These are phyloP conservation scores for Phytopythium cucurbitacearum DNA, from an alignment of 352 stramenopile genomes.

Conservation along the genomic window DNA sequence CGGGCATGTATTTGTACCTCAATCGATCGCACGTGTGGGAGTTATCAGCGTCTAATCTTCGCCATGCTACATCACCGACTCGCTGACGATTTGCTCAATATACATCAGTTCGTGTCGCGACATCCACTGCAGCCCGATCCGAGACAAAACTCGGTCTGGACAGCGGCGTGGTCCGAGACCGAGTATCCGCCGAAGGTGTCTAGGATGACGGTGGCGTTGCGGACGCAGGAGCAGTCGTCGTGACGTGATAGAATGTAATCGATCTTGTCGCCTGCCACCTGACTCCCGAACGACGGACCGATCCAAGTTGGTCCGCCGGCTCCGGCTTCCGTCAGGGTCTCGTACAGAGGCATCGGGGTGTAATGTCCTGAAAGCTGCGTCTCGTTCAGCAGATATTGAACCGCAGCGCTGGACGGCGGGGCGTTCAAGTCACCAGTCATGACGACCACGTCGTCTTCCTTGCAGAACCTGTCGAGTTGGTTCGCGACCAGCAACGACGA, in stretches of 20 bases:
- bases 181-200: conserved; percentile 49
- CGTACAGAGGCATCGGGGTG: conserved; percentile 54
- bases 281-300: conserved; percentile 38
- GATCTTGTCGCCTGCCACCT: conserved; percentile 29
- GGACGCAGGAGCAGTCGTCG: conserved; percentile 42
- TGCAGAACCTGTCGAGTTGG: conserved; percentile 34
- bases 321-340: conserved; percentile 43
- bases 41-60: no score
- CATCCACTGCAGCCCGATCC: conserved; percentile 7
- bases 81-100: not conserved
- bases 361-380: conserved; percentile 14
- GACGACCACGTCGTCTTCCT: conserved; percentile 41
- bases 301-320: conserved; percentile 56
- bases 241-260: conserved; percentile 69
- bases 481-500: conserved; percentile 49
- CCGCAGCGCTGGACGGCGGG: conserved; percentile 16
- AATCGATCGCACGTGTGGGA: no score
- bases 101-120: not conserved
- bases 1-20: no score
- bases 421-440: conserved; percentile 75
- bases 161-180: conserved; percentile 56
- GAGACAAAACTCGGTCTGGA: conserved; percentile 57
- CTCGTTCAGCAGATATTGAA: conserved; percentile 39
- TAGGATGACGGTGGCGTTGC: conserved; percentile 29
- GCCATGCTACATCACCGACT: no score